phyloP scores from a whole-genome alignment of 331 rosid species.

The Cydonia oblonga region DNA sequence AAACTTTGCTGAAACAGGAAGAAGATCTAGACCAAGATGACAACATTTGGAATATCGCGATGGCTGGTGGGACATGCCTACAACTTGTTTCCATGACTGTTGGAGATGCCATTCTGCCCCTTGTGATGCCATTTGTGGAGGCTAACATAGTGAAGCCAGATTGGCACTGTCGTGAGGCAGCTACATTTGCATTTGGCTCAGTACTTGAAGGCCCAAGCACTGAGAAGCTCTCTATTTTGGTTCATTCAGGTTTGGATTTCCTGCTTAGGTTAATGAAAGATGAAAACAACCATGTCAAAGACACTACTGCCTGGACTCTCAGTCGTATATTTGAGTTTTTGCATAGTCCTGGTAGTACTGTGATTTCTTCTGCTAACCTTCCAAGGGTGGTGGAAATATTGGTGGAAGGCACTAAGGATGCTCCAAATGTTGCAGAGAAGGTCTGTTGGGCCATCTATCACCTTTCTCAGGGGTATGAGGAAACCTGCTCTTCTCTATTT shows the following conservation, averaged over 20 bases:
- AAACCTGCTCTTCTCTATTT: conserved; percentile 21
- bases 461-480: conserved; percentile 34
- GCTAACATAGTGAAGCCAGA: conserved; percentile 28
- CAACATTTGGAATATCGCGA: conserved; percentile 31
- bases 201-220: conserved; percentile 30
- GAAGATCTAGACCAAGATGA: conserved; percentile 40
- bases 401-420: conserved; percentile 26
- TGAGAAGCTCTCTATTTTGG: conserved; percentile 24
- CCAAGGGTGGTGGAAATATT: conserved; percentile 21
- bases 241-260: conserved; percentile 30
- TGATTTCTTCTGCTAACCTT: conserved; percentile 27
- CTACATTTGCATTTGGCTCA: conserved; percentile 36
- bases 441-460: conserved; percentile 35
- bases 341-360: conserved; percentile 27
- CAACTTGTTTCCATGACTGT: conserved; percentile 36
- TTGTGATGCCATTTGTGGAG: conserved; percentile 40
- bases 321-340: conserved; percentile 34
- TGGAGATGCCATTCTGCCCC: conserved; percentile 30
- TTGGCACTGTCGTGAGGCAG: conserved; percentile 38
- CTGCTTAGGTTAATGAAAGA: conserved; percentile 27
- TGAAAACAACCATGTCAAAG: conserved; percentile 32
- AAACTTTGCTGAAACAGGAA: conserved; percentile 38
- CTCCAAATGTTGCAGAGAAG: conserved; percentile 34
- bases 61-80: conserved; percentile 44
- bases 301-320: conserved; percentile 42